A percentile compares a stretch with the other conserved stretches of the same genome.
These are phyloP conservation scores for Beauveria brongniartii DNA, from an alignment of 2,329 filamentous ascomycete genomes.

Conservation along the genomic window DNA sequence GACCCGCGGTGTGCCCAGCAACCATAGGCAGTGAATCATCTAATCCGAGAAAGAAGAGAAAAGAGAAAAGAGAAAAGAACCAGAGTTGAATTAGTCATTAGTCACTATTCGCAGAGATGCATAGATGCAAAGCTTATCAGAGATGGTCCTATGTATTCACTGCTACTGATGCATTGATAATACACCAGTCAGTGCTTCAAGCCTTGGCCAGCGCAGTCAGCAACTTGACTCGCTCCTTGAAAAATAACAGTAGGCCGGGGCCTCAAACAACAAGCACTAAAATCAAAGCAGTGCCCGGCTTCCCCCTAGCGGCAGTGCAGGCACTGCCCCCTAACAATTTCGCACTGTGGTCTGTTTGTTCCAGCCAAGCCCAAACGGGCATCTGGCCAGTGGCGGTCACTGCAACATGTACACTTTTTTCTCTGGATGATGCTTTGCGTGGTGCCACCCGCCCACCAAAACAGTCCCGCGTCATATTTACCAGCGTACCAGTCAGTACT, in stretches of 20 bases:
- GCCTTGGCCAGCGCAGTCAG: too few relatives aligned
- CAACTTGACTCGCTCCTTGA: too few relatives aligned
- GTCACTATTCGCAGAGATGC: background rate
- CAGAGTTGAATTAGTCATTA: background rate
- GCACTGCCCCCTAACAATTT: background rate
- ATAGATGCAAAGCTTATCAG: too few relatives aligned
- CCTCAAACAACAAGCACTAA: background rate
- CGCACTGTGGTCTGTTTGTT: constrained; percentile 2
- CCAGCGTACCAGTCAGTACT: background rate
- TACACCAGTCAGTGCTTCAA: background rate
- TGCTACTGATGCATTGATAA: background rate
- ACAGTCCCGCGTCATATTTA: background rate
- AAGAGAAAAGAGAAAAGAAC: background rate
- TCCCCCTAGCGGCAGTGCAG: background rate
- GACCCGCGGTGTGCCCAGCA: background rate
- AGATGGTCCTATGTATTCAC: too few relatives aligned
- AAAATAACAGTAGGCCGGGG: background rate
- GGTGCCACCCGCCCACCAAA: background rate
- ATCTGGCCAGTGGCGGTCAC: background rate
- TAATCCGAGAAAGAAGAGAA: background rate
- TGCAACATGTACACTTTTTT: background rate
- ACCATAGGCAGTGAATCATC: background rate
- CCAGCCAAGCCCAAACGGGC: background rate
- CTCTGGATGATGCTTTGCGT: background rate
- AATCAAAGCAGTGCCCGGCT: background rate